Percentiles rank a stretch among this genome's conserved stretches.
Evolutionary conservation across 169 alveolate species (phyloP).

Genomic region (Plasmodium inui): DNA sequence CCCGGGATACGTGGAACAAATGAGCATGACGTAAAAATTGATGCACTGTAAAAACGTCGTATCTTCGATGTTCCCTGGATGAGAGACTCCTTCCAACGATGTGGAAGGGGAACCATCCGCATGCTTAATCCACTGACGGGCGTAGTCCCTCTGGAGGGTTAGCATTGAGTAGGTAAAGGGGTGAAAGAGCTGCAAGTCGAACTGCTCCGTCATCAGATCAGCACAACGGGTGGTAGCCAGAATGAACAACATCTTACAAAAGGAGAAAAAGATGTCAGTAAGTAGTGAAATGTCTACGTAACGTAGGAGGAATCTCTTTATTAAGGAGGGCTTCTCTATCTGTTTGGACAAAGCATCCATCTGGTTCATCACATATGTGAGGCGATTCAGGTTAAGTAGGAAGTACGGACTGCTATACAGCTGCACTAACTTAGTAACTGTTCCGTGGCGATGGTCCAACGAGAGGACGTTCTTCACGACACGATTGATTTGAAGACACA

Average conservation of each 20-base stretch:
- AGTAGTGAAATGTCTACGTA: constrained; percentile 21
- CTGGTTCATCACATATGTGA: not conserved
- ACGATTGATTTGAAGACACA: constrained; percentile 6
- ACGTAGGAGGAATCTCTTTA: not conserved
- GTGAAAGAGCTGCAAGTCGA: not conserved
- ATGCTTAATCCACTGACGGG: not conserved
- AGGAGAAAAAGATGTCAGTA: not conserved
- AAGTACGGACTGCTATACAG: not conserved
- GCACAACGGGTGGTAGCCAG: not conserved
- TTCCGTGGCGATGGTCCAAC: constrained; percentile 2
- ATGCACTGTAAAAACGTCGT: not conserved
- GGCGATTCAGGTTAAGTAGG: constrained; percentile 1
- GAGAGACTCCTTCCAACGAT: not conserved
- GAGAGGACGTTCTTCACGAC: constrained; percentile 5
- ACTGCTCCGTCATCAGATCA: not conserved
- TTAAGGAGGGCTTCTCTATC: not conserved
- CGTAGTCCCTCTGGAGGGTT: not conserved
- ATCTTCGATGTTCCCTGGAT: not conserved
- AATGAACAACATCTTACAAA: constrained; percentile 4
- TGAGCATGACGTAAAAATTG: not conserved
- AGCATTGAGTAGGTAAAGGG: not conserved
- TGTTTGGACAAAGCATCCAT: not conserved
- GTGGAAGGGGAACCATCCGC: not conserved
- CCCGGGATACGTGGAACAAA: not conserved
- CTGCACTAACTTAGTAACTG: constrained; percentile 5